Conservation (phyloP, 768 basidiomycete species). For the Panus rudis region DNA sequence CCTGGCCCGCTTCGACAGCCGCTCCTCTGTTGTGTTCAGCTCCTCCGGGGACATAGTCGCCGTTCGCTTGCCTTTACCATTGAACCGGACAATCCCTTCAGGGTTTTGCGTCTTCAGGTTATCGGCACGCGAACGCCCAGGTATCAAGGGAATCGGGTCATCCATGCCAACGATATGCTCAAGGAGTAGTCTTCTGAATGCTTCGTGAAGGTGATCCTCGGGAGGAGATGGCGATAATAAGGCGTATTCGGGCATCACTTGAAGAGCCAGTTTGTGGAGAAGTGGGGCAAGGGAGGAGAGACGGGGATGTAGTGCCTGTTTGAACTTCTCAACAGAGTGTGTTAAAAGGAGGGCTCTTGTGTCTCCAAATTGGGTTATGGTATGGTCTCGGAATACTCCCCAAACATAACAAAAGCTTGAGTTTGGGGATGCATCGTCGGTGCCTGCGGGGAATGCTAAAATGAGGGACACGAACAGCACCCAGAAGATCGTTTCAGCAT, state of each 20-base stretch:
- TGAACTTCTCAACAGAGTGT: neutral
- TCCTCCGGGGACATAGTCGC: no score
- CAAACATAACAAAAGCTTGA: no score
- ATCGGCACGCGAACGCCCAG: no score
- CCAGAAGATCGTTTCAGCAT: constrained; percentile 11
- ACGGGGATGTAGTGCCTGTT: neutral
- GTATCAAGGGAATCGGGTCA: constrained; percentile 4
- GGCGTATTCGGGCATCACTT: constrained; percentile 7
- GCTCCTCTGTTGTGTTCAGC: no score
- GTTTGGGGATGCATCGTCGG: neutral
- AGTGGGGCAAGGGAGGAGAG: neutral
- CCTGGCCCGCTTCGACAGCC: no score
- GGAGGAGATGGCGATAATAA: neutral
- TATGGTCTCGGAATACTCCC: neutral
- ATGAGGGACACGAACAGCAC: neutral
- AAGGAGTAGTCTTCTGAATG: constrained; percentile 9
- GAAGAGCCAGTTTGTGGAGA: constrained; percentile 3
- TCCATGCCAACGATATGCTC: constrained; percentile 6
- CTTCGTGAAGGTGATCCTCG: constrained; percentile 12
- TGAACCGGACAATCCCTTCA: no score
- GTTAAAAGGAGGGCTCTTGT: neutral
- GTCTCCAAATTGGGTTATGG: no score
- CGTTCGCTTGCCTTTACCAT: no score
- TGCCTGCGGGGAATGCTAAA: neutral
- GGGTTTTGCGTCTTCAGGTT: no score